phyloP scores from a whole-genome alignment of 768 basidiomycete species.

The Tylopilus vinaceipallidus region DNA sequence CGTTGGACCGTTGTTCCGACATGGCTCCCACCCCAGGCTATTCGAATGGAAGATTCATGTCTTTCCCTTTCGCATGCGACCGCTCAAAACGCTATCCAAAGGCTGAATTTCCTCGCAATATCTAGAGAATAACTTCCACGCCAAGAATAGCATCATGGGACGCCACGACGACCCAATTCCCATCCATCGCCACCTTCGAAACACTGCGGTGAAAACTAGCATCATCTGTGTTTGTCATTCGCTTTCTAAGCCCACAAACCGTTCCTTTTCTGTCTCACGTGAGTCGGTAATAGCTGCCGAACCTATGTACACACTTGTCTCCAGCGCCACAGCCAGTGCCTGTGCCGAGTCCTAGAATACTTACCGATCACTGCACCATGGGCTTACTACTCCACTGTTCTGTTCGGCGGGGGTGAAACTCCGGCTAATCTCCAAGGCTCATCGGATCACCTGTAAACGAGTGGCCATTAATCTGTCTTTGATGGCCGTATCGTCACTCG shows the following conservation, averaged over 20 bases:
- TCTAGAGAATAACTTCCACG: neutral
- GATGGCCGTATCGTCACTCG: neutral
- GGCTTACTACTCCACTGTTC: neutral
- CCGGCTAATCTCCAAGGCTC: neutral
- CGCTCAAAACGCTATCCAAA: constrained; percentile 15
- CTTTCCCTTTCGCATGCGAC: constrained; percentile 11
- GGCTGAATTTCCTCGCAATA: neutral
- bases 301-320: neutral
- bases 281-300: neutral
- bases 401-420: neutral
- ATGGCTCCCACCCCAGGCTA: constrained; percentile 4
- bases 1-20: neutral
- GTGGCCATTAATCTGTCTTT: neutral
- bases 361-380: neutral
- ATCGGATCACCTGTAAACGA: neutral
- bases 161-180: neutral
- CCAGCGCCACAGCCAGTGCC: constrained; percentile 6
- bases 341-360: neutral
- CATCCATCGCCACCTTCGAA: constrained; percentile 3
- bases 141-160: neutral
- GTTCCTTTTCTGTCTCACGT: neutral
- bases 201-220: neutral
- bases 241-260: no score
- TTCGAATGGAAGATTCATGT: neutral
- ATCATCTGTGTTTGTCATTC: neutral